Percentiles rank a stretch among this genome's conserved stretches.
Evolutionary conservation across 192 early-diverging fungal species (phyloP).

Genomic region (Entophlyctis helioformis): DNA sequence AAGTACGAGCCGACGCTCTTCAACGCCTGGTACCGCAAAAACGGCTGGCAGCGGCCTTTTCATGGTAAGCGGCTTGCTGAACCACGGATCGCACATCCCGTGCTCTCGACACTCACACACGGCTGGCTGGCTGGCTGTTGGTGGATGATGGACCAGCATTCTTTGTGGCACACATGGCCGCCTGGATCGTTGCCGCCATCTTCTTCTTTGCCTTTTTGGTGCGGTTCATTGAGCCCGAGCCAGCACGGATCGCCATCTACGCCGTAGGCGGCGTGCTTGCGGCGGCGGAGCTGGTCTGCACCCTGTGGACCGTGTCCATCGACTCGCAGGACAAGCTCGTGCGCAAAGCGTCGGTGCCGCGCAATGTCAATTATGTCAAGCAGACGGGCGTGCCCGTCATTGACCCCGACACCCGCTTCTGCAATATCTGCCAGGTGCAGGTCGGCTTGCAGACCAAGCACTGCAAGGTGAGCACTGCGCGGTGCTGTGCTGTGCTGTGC

Average conservation of each 20-base stretch:
- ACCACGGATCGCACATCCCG: not conserved
- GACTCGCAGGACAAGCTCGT: constrained; percentile 28
- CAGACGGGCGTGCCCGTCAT: constrained; percentile 30
- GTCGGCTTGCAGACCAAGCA: constrained; percentile 28
- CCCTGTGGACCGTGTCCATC: constrained; percentile 21
- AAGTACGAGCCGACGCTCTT: constrained; percentile 15
- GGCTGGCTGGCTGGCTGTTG: too few relatives aligned
- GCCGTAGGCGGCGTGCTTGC: constrained; percentile 5
- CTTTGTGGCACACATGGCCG: too few relatives aligned
- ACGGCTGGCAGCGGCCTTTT: constrained; percentile 23
- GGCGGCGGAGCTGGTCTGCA: constrained; percentile 6
- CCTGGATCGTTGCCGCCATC: constrained; percentile 18
- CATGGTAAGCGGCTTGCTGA: constrained; percentile 12
- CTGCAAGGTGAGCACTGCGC: constrained; percentile 34
- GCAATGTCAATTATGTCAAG: constrained; percentile 35
- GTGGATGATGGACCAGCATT: too few relatives aligned
- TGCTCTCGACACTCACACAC: not conserved
- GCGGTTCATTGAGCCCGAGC: constrained; percentile 4
- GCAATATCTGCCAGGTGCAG: constrained; percentile 32
- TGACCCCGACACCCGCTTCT: constrained; percentile 22
- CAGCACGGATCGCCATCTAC: constrained; percentile 3
- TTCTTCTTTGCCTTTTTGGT: constrained; percentile 16
- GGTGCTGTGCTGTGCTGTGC: too few relatives aligned
- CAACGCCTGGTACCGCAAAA: constrained; percentile 26
- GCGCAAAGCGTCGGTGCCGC: constrained; percentile 4